These are phyloP conservation scores for Lolium multiflorum DNA, from an alignment of 176 grass and related monocot genomes.

Conservation along the genomic window DNA sequence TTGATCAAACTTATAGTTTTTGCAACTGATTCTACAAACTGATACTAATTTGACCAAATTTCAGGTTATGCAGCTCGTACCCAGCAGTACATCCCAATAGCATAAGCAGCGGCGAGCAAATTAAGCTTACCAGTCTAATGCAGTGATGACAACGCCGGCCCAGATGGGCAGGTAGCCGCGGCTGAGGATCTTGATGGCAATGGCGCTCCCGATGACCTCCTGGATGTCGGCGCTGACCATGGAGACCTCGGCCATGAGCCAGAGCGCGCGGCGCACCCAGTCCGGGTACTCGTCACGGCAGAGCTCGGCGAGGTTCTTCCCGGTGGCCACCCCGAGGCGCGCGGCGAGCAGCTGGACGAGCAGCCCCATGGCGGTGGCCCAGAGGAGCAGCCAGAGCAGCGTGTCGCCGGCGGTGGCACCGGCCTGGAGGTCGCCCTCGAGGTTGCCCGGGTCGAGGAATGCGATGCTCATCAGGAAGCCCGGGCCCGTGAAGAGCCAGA, in stretches of 20 bases:
- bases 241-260: constrained; percentile 91
- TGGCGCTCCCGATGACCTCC: constrained; percentile 90
- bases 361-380: constrained; percentile 79
- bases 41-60: too few species aligned
- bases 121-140: constrained; percentile 70
- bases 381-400: constrained; percentile 80
- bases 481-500: constrained; percentile 83
- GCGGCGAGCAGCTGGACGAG: constrained; percentile 86
- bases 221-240: constrained; percentile 92
- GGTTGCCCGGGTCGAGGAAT: constrained; percentile 89
- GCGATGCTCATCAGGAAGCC: constrained; percentile 96
- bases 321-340: constrained; percentile 78
- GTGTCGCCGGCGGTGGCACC: constrained; percentile 78
- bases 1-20: background rate
- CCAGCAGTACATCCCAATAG: background rate
- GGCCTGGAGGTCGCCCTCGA: constrained; percentile 89
- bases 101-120: background rate
- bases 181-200: constrained; percentile 92
- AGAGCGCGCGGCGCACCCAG: constrained; percentile 67
- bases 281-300: constrained; percentile 87
- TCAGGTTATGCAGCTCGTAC: too few species aligned
- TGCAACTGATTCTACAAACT: too few species aligned
- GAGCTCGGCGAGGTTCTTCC: constrained; percentile 79
- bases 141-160: constrained; percentile 83
- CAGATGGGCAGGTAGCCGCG: constrained; percentile 72